Evolutionary conservation across 306 rosid genomes (phyloP).

Genomic region (Trifolium repens): DNA sequence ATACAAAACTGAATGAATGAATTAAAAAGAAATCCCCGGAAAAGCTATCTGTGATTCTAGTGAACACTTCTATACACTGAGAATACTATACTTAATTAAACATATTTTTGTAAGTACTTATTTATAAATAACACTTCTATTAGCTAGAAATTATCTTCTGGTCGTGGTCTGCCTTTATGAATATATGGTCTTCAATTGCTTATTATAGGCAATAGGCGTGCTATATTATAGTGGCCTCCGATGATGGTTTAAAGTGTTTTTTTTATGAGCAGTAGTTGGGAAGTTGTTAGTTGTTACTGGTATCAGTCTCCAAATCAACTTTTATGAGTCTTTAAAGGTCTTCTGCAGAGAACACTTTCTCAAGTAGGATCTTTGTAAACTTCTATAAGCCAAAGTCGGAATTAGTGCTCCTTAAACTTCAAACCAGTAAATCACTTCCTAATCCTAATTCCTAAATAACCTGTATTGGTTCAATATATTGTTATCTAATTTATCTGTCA

Average conservation of each 20-base stretch:
- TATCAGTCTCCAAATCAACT: conserved; percentile 11
- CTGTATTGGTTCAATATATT: conserved; percentile 1
- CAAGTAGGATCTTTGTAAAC: not conserved
- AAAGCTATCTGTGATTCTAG: not conserved
- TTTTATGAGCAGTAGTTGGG: no score
- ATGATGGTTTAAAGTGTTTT: not conserved
- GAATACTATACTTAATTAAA: not conserved
- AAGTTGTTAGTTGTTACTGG: not conserved
- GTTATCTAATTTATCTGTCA: conserved; percentile 14
- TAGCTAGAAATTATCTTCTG: not conserved
- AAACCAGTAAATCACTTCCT: conserved; percentile 2
- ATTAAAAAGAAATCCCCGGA: conserved; percentile 13
- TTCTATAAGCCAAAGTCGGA: conserved; percentile 15
- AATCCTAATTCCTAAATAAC: not conserved
- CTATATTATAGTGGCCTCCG: not conserved
- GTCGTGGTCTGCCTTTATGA: no score
- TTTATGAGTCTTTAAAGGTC: not conserved
- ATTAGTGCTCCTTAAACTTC: not conserved
- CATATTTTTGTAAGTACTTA: conserved; percentile 24
- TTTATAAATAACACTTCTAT: conserved; percentile 8
- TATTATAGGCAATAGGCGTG: not conserved
- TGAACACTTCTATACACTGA: not conserved
- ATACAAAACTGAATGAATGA: conserved; percentile 10
- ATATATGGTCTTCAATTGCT: no score
- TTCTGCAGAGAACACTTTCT: not conserved